Evolutionary conservation across 257 asterid species (phyloP).

Genomic region (Cruciata laevipes): DNA sequence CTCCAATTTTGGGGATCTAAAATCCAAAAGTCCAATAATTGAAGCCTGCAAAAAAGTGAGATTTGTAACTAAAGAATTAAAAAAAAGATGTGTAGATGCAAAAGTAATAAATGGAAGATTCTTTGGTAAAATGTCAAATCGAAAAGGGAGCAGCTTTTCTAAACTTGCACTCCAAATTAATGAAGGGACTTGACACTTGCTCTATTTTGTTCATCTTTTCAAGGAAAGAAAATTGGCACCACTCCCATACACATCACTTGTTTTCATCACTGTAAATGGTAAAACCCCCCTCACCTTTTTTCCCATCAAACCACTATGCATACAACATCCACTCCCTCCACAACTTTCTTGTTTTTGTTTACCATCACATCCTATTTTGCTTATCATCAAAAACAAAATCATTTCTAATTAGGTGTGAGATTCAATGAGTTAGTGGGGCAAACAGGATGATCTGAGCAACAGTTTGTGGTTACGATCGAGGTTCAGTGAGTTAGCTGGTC

Average conservation of each 20-base stretch:
- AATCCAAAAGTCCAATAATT: background rate
- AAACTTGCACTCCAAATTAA: conserved; percentile 25
- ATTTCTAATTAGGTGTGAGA: too few species aligned
- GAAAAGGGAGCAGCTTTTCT: conserved; percentile 19
- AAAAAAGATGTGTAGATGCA: background rate
- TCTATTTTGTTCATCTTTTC: conserved; percentile 15
- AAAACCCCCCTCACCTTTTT: background rate
- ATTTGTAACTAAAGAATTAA: background rate
- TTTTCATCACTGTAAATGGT: too few species aligned
- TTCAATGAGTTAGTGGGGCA: too few species aligned
- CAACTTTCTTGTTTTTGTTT: background rate
- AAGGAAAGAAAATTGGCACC: background rate
- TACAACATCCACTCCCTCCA: too few species aligned
- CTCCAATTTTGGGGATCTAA: background rate
- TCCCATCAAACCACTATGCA: background rate
- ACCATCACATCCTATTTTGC: background rate
- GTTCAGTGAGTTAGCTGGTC: too few species aligned
- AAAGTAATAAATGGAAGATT: conserved; percentile 9
- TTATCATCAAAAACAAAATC: too few species aligned
- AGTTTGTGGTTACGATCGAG: too few species aligned
- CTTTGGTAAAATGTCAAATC: conserved; percentile 22
- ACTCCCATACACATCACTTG: too few species aligned
- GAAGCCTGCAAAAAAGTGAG: background rate
- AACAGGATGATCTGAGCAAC: too few species aligned
- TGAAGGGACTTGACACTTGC: conserved; percentile 19